phyloP scores from a whole-genome alignment of 139 green algal genomes.

The Closterium sp. region DNA sequence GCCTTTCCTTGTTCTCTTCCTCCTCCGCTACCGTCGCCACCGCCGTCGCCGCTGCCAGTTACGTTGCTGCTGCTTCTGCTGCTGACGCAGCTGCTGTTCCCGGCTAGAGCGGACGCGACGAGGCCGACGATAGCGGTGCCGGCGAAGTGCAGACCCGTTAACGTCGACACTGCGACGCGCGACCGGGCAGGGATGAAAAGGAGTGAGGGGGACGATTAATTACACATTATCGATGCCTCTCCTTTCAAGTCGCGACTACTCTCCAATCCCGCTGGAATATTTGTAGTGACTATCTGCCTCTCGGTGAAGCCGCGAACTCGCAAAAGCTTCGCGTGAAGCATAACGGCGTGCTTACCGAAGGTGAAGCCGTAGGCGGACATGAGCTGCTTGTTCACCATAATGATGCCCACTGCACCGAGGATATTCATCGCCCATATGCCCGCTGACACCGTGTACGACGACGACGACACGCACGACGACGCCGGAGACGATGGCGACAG shows the following conservation, averaged over 20 bases:
- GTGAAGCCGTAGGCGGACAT: conserved; percentile 49
- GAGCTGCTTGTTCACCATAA: conserved; percentile 54
- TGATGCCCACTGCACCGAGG: conserved; percentile 47
- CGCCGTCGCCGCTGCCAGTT: not conserved
- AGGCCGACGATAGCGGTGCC: conserved; percentile 28
- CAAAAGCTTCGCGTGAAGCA: not conserved
- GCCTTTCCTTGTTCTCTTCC: conserved; percentile 5
- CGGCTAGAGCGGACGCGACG: conserved; percentile 16
- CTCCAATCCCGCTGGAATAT: not conserved
- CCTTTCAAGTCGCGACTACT: not conserved
- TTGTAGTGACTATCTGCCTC: not conserved
- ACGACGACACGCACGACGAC: not conserved
- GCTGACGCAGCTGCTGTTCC: not conserved
- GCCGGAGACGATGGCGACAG: not conserved
- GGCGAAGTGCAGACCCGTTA: conserved; percentile 39
- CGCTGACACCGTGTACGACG: conserved; percentile 3
- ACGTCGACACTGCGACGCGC: conserved; percentile 3
- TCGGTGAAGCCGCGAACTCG: not conserved
- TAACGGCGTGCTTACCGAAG: conserved; percentile 30
- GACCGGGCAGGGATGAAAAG: not conserved
- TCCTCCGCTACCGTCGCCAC: not conserved
- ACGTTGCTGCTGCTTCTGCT: not conserved
- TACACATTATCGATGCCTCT: not conserved
- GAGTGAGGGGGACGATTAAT: not conserved
- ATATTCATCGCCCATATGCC: conserved; percentile 45